Evolutionary conservation across 139 green algal genomes (phyloP).

Genomic region (Tetraselmis chui): DNA sequence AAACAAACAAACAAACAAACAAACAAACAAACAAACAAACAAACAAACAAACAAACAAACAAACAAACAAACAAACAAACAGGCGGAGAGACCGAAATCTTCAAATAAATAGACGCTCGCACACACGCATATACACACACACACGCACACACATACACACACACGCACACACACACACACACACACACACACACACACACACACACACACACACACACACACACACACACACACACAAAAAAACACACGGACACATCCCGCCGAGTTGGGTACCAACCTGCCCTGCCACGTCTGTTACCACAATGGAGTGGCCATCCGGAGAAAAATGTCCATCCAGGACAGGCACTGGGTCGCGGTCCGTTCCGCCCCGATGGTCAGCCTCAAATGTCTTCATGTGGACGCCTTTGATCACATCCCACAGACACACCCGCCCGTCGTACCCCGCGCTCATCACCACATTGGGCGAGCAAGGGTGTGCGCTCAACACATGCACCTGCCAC

Average conservation of each 20-base stretch:
- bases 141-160: not conserved
- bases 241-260: not conserved
- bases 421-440: constrained; percentile 58
- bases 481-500: constrained; percentile 51
- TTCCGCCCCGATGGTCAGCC: not conserved
- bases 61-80: too few species aligned
- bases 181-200: too few species aligned
- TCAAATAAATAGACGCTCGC: too few species aligned
- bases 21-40: too few species aligned
- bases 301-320: constrained; percentile 36
- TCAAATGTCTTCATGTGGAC: constrained; percentile 29
- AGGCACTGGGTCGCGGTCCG: constrained; percentile 32
- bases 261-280: constrained; percentile 40
- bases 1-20: too few species aligned
- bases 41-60: too few species aligned
- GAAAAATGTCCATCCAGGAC: constrained; percentile 63
- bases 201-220: too few species aligned
- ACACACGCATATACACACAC: too few species aligned
- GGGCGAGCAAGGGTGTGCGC: constrained; percentile 55
- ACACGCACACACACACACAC: too few species aligned
- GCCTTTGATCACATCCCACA: constrained; percentile 60
- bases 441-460: constrained; percentile 52
- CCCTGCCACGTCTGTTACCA: constrained; percentile 51
- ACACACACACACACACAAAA: too few species aligned
- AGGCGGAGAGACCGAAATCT: too few species aligned